Base-by-base conservation (phyloP, 805 yeast genomes). In the Lipomyces sp. region DNA sequence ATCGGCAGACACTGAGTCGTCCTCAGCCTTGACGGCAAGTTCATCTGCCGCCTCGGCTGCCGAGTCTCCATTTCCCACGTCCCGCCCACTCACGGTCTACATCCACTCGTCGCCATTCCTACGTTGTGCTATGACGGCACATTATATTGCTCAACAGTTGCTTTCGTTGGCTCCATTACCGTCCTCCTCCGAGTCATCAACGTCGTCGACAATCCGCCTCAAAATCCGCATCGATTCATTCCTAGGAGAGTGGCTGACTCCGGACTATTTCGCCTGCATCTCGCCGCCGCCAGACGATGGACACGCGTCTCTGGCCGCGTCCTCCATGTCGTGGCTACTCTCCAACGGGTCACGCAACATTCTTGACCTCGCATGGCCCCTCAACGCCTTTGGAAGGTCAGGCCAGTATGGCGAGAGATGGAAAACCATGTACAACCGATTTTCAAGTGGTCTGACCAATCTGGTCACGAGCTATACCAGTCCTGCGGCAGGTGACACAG, bases 181-280 rank as follows among this genome's bases (percentile, higher is more conserved):
- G 7, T 18, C 64, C 15, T 34, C 55, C 4, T n/a, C 53, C 2
- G 35, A 29, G n/a, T 24, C 56, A n/a, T 39, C 60, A 4, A 33
- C 37, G n/a, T 24, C 56, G 30, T 39, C 60, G 7, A 39, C 60
- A 4, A 42, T 64, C n/a, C 29, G 54, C 11, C 45, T 71, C 39
- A 51, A 51, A 18, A 45, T 73, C 29, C 72, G 76, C 8, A 50
- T 78, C 54, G 78, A 75, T 67, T 64, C 76, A 5, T 77, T 73
- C 37, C 72, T 78, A 42, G 81, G 81, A 32, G 81, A 79, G 62
- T 79, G 80, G 80, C 75, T 76, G 64, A 76, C 77, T 2, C 75
- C 78, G 5, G 81, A 77, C 69, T 79, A 79, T 67, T 79, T 75
- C 65, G 60, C 72, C 5, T 67, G 70, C 48, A 72, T 72, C 7